phyloP scores from a whole-genome alignment of 306 rosid species.

The Quercus glauca region DNA sequence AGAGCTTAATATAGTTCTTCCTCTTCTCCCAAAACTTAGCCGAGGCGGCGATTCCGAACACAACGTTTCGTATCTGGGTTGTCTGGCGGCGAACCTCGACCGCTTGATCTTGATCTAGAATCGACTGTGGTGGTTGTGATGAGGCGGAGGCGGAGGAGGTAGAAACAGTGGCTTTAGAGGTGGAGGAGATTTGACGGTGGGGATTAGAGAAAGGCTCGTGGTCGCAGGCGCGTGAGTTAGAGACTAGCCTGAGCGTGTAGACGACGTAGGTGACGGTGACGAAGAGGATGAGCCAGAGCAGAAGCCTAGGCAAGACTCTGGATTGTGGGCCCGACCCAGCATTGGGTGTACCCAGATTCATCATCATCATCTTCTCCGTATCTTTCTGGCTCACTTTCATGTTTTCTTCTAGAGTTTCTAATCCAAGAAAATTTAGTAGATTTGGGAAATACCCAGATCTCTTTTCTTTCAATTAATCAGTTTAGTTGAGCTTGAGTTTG shows the following conservation, averaged over 20 bases:
- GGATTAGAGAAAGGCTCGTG: constrained; percentile 33
- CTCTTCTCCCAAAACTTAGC: constrained; percentile 77
- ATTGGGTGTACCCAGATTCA: constrained; percentile 25
- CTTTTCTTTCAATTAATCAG: too few species aligned
- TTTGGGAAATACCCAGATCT: too few species aligned
- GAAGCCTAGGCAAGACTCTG: constrained; percentile 45
- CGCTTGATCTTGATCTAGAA: constrained; percentile 2
- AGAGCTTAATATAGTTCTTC: constrained; percentile 82
- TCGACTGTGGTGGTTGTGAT: not conserved
- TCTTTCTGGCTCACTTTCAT: constrained; percentile 66
- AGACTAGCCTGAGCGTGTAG: constrained; percentile 69
- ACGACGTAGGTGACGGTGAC: constrained; percentile 63
- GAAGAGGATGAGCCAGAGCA: constrained; percentile 68
- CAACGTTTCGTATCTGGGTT: constrained; percentile 62
- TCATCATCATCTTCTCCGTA: constrained; percentile 42
- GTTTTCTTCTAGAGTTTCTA: not conserved
- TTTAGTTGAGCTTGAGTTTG: too few species aligned
- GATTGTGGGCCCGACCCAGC: constrained; percentile 29
- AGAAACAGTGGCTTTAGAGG: not conserved
- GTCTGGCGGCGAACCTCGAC: not conserved
- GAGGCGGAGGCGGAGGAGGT: not conserved
- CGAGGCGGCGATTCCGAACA: constrained; percentile 94
- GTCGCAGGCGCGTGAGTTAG: constrained; percentile 52
- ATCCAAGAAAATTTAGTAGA: not conserved
- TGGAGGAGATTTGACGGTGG: constrained; percentile 22